A percentile compares a stretch with the other conserved stretches of the same genome.
Evolutionary conservation across 345 rosid genomes (phyloP).

Genomic region (Clausena lansium): DNA sequence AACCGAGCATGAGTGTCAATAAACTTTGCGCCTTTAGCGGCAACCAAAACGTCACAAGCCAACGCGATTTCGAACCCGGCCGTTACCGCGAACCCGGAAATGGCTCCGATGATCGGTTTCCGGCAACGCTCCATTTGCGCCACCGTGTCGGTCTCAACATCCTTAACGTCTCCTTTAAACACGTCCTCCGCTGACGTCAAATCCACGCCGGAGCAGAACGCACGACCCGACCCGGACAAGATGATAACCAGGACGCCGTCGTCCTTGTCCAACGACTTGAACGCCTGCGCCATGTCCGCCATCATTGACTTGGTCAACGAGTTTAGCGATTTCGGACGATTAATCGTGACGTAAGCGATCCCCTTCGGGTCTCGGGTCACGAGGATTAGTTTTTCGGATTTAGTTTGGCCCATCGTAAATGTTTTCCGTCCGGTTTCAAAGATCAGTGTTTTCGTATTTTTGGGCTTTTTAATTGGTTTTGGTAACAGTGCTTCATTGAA

Average conservation of each 20-base stretch:
- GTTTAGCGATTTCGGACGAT: slow-evolving; percentile 89
- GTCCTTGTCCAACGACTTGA: slow-evolving; percentile 54
- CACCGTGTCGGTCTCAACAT: slow-evolving; percentile 63
- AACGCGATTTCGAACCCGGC: slow-evolving; percentile 91
- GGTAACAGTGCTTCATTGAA: not conserved
- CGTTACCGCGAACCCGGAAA: slow-evolving; percentile 81
- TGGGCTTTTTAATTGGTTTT: no score
- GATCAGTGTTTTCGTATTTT: no score
- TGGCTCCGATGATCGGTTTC: slow-evolving; percentile 87
- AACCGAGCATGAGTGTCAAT: slow-evolving; percentile 88
- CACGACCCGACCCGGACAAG: slow-evolving; percentile 70
- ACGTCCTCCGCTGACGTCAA: slow-evolving; percentile 81
- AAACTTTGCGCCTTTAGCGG: slow-evolving; percentile 73
- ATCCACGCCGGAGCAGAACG: slow-evolving; percentile 93
- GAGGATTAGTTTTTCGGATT: slow-evolving; percentile 44
- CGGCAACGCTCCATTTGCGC: slow-evolving; percentile 76
- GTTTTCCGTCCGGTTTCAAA: not conserved
- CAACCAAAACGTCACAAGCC: slow-evolving; percentile 83
- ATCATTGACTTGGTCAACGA: slow-evolving; percentile 80
- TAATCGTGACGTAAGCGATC: slow-evolving; percentile 67
- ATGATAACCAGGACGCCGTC: slow-evolving; percentile 62
- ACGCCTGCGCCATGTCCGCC: slow-evolving; percentile 57
- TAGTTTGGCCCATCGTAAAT: slow-evolving; percentile 32
- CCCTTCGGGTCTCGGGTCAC: slow-evolving; percentile 60
- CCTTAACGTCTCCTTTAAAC: slow-evolving; percentile 93